These are phyloP conservation scores for Arachnopeziza araneosa DNA, from an alignment of 2,329 filamentous ascomycete genomes.

Conservation along the genomic window DNA sequence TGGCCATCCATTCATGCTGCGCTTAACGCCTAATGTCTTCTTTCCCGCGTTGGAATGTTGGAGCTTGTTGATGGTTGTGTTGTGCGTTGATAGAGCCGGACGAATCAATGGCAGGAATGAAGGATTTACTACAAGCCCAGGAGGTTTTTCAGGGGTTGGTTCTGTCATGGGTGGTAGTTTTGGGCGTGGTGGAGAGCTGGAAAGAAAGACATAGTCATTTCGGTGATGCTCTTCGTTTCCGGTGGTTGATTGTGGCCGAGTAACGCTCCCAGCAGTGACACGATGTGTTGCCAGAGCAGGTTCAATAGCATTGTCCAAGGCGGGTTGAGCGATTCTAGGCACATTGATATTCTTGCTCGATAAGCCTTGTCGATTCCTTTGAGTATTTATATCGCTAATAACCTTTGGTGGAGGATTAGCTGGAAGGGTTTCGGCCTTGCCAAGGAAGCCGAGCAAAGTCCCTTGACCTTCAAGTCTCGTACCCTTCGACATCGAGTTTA, in stretches of 20 bases:
- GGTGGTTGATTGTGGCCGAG: not conserved
- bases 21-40: conserved; percentile 44
- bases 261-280: not conserved
- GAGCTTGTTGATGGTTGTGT: conserved; percentile 21
- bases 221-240: not conserved
- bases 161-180: conserved; percentile 4
- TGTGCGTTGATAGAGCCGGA: conserved; percentile 20
- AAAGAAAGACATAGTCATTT: conserved; percentile 28
- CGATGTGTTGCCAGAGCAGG: not conserved
- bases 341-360: not conserved
- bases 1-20: conserved; percentile 44
- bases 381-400: not conserved
- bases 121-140: conserved; percentile 15
- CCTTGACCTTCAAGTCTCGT: conserved; percentile 20
- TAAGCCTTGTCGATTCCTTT: not conserved
- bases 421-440: conserved; percentile 16
- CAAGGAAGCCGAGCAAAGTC: conserved; percentile 24
- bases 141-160: conserved; percentile 4
- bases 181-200: conserved; percentile 26
- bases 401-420: not conserved
- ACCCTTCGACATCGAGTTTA: conserved; percentile 2
- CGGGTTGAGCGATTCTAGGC: not conserved
- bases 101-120: conserved; percentile 22
- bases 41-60: conserved; percentile 18
- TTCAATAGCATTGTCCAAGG: not conserved